Conservation (phyloP, 2,329 filamentous ascomycete species). For the Fusarium sp. region DNA sequence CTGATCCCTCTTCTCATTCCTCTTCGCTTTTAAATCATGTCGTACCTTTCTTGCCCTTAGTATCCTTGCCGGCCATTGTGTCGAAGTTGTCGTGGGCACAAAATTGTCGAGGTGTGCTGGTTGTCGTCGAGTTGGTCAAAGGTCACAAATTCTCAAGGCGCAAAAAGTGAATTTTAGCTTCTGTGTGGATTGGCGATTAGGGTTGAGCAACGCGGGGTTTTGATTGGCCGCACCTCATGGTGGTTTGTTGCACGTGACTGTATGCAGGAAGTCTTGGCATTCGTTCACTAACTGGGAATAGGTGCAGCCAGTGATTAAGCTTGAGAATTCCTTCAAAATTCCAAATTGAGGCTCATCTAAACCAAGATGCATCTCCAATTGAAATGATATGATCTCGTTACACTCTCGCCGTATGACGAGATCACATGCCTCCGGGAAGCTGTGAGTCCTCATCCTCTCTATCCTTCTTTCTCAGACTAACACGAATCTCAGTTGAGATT, state of each 20-base stretch:
- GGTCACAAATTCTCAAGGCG: slow-evolving; percentile 36
- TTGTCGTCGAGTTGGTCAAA: slow-evolving; percentile 44
- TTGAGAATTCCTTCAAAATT: neutral
- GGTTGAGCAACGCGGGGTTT: slow-evolving; percentile 27
- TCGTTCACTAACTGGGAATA: neutral
- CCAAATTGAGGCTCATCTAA: neutral
- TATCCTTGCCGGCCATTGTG: slow-evolving; percentile 55
- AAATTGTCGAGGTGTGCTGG: slow-evolving; percentile 45
- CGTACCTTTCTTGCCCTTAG: slow-evolving; percentile 67
- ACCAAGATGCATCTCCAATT: neutral
- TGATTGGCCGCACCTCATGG: slow-evolving; percentile 25
- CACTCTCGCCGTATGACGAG: too few species aligned
- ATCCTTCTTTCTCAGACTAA: slow-evolving; percentile 27
- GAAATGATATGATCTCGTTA: neutral
- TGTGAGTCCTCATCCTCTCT: slow-evolving; percentile 13
- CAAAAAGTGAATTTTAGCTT: slow-evolving; percentile 38
- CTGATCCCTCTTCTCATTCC: slow-evolving; percentile 20
- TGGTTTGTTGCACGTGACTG: slow-evolving; percentile 26
- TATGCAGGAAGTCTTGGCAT: neutral
- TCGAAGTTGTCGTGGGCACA: slow-evolving; percentile 48
- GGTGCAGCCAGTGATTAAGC: neutral
- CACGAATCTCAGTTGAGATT: slow-evolving; percentile 31
- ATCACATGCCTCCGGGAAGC: neutral
- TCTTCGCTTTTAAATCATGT: slow-evolving; percentile 49
- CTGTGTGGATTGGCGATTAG: slow-evolving; percentile 45